Percentiles rank a stretch among this genome's conserved stretches.
Conservation (phyloP, 1,284 basidiomycete species). For the Jaminaea rosea region DNA sequence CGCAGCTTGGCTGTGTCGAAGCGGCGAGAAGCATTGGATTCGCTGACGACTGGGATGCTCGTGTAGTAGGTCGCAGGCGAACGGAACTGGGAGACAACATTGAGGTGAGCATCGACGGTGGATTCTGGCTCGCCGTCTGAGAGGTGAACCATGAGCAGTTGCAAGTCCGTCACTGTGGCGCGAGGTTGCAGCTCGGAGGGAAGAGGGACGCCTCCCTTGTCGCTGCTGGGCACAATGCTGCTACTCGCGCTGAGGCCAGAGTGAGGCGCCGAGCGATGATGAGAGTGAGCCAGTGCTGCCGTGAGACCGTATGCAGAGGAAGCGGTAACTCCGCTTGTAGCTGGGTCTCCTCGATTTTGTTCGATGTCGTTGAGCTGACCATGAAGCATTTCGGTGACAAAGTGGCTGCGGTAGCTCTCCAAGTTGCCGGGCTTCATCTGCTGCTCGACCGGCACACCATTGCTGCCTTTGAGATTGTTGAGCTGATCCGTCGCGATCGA, state of each 20-base stretch:
- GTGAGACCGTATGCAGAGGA: neutral
- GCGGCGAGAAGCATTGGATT: constrained; percentile 49
- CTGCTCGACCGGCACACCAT: constrained; percentile 77
- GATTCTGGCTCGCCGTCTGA: constrained; percentile 57
- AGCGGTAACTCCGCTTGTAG: neutral
- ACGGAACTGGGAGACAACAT: constrained; percentile 59
- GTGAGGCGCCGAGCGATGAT: neutral
- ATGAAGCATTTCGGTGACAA: constrained; percentile 78
- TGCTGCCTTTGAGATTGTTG: constrained; percentile 56
- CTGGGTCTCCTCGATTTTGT: neutral
- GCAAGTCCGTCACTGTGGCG: constrained; percentile 58
- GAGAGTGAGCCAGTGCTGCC: neutral
- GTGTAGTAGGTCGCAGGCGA: constrained; percentile 51
- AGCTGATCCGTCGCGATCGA: constrained; percentile 25
- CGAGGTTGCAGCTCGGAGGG: constrained; percentile 36
- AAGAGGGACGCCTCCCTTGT: constrained; percentile 43
- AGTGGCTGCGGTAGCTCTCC: constrained; percentile 86
- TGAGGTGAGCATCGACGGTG: constrained; percentile 14
- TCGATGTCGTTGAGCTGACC: constrained; percentile 49
- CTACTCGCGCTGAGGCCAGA: constrained; percentile 29
- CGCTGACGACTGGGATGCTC: constrained; percentile 34
- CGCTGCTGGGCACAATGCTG: constrained; percentile 44
- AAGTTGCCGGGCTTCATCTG: constrained; percentile 79
- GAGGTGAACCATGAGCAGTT: constrained; percentile 89
- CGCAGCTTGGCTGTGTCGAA: constrained; percentile 80